Conservation (phyloP, 2,329 filamentous ascomycete species). For the Verticillium tricorpus region DNA sequence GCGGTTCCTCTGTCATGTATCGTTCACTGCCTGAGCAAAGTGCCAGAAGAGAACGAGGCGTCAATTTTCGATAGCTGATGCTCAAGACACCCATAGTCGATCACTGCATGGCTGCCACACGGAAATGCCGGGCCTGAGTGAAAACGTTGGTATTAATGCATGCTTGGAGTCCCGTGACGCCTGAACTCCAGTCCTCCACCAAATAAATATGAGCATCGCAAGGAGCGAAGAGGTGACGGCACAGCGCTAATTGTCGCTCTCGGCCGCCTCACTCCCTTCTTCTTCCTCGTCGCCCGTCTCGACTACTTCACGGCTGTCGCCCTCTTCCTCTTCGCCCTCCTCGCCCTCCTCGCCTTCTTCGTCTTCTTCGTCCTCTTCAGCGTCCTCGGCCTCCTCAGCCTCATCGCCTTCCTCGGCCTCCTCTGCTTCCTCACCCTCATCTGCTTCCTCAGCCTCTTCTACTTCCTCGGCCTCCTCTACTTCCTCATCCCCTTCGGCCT, state of each 20-base stretch:
- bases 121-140: too few species aligned
- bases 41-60: too few species aligned
- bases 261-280: background rate
- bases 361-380: slow-evolving; percentile 8
- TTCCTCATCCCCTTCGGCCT: background rate
- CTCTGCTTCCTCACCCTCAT: background rate
- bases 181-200: too few species aligned
- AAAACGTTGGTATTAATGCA: too few species aligned
- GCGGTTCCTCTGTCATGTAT: background rate
- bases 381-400: background rate
- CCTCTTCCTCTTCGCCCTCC: slow-evolving; percentile 12
- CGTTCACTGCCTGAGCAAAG: too few species aligned
- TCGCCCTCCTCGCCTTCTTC: slow-evolving; percentile 1
- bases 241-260: background rate
- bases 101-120: too few species aligned
- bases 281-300: slow-evolving; percentile 1
- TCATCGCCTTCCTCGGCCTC: background rate
- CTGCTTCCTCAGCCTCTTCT: slow-evolving; percentile 3
- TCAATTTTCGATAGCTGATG: too few species aligned
- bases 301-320: slow-evolving; percentile 15
- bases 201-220: too few species aligned
- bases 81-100: too few species aligned
- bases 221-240: too few species aligned
- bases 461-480: background rate
- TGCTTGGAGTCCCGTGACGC: too few species aligned